Conservation (phyloP, 129 eudicot species). For the Kitagawia praeruptora region DNA sequence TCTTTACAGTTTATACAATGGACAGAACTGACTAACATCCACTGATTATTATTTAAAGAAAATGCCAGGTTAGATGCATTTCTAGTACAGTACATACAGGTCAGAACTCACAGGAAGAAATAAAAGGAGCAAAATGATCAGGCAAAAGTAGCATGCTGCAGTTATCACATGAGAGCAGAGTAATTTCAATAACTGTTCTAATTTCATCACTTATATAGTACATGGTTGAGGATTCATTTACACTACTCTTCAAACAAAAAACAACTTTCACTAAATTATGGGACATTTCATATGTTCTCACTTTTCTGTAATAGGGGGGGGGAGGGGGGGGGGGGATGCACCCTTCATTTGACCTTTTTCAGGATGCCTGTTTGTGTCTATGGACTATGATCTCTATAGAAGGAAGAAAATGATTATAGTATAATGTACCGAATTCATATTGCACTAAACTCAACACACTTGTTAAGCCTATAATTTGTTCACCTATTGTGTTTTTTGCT, state of each 20-base stretch:
- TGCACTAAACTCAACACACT: not conserved
- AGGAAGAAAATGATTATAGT: not conserved
- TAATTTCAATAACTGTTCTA: not conserved
- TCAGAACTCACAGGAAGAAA: too few species aligned
- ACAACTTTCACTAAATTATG: not conserved
- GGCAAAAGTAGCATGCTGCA: not conserved
- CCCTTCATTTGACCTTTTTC: not conserved
- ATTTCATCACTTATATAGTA: not conserved
- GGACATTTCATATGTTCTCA: not conserved
- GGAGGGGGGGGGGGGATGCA: too few species aligned
- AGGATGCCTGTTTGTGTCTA: not conserved
- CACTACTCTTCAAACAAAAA: not conserved
- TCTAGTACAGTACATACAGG: not conserved
- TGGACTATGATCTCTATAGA: not conserved
- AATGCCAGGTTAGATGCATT: not conserved
- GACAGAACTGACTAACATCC: too few species aligned
- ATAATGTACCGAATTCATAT: not conserved
- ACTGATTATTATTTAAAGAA: not conserved
- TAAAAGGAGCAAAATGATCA: not conserved
- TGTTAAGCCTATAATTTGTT: not conserved
- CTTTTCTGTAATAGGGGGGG: not conserved
- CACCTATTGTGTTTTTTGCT: conserved; percentile 1
- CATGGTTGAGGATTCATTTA: not conserved
- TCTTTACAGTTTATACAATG: too few species aligned
- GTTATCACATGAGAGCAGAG: not conserved